A percentile compares a stretch with the other conserved stretches of the same genome.
These are phyloP conservation scores for Zygnema circumcarinatum DNA, from an alignment of 139 green algal species.

Conservation along the genomic window DNA sequence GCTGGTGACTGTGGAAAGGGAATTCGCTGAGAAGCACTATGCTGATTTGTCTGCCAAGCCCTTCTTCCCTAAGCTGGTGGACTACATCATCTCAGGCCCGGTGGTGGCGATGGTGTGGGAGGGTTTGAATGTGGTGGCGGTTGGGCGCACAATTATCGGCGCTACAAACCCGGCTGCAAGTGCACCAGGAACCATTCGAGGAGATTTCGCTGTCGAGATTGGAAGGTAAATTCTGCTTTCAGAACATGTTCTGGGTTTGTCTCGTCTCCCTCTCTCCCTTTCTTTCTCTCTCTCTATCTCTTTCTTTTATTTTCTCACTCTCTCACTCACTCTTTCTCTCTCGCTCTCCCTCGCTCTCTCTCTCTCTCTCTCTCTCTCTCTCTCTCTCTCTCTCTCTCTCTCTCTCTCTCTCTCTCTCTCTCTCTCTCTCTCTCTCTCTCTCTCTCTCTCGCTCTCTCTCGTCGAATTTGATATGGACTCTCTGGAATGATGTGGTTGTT, in stretches of 20 bases:
- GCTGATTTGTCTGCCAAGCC: conserved; percentile 90
- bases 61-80: conserved; percentile 93
- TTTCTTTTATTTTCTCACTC: too few relatives aligned
- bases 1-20: conserved; percentile 76
- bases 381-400: too few relatives aligned
- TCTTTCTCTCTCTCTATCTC: too few relatives aligned
- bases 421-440: too few relatives aligned
- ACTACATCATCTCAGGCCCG: conserved; percentile 96
- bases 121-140: conserved; percentile 90
- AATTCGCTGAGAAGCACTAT: conserved; percentile 87
- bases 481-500: too few relatives aligned
- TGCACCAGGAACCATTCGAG: conserved; percentile 94
- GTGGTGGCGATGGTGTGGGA: conserved; percentile 99
- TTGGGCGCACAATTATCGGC: conserved; percentile 87
- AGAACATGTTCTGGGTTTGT: not conserved
- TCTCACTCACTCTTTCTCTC: too few relatives aligned
- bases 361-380: not conserved
- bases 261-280: not conserved
- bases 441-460: too few relatives aligned
- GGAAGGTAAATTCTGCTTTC: conserved; percentile 64
- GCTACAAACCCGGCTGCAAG: conserved; percentile 90
- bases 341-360: too few relatives aligned
- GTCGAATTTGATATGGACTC: too few relatives aligned
- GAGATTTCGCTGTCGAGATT: conserved; percentile 82
- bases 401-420: too few relatives aligned